A percentile compares a stretch with the other conserved stretches of the same genome.
Evolutionary conservation across 1,284 basidiomycete species (phyloP).

Genomic region (Ustilago lituana): DNA sequence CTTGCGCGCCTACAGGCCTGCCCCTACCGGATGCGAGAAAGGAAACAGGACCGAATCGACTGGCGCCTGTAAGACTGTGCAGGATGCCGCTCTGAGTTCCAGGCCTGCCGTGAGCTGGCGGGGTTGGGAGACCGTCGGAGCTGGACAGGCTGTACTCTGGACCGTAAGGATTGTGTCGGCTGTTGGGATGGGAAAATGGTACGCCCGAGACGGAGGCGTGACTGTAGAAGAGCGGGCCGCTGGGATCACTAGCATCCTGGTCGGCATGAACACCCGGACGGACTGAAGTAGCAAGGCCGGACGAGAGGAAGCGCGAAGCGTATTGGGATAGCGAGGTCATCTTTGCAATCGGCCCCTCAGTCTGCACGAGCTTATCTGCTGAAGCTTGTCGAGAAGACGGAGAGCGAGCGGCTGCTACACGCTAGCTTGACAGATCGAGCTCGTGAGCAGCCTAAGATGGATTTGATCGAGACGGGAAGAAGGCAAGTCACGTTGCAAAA

Average conservation of each 20-base stretch:
- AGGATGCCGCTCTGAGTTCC: slow-evolving; percentile 39
- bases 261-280: slow-evolving; percentile 40
- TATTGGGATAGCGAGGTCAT: slow-evolving; percentile 55
- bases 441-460: slow-evolving; percentile 33
- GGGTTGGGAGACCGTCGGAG: slow-evolving; percentile 50
- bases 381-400: background rate
- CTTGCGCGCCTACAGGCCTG: slow-evolving; percentile 9
- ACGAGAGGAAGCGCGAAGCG: slow-evolving; percentile 51
- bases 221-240: slow-evolving; percentile 49
- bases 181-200: slow-evolving; percentile 39
- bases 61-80: slow-evolving; percentile 46
- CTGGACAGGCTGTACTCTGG: slow-evolving; percentile 51
- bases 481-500: background rate
- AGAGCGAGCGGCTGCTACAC: slow-evolving; percentile 23
- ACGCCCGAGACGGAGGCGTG: slow-evolving; percentile 42
- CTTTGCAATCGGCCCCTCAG: background rate
- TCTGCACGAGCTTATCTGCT: background rate
- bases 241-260: slow-evolving; percentile 36
- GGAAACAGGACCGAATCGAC: slow-evolving; percentile 44
- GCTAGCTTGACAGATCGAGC: slow-evolving; percentile 5
- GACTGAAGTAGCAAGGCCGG: slow-evolving; percentile 27
- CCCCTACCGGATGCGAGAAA: slow-evolving; percentile 25
- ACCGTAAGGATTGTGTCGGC: slow-evolving; percentile 38
- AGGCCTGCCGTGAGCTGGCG: slow-evolving; percentile 23
- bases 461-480: background rate